Base-by-base conservation (phyloP, 495 filamentous ascomycete species). In the Lindgomyces ingoldianus region DNA sequence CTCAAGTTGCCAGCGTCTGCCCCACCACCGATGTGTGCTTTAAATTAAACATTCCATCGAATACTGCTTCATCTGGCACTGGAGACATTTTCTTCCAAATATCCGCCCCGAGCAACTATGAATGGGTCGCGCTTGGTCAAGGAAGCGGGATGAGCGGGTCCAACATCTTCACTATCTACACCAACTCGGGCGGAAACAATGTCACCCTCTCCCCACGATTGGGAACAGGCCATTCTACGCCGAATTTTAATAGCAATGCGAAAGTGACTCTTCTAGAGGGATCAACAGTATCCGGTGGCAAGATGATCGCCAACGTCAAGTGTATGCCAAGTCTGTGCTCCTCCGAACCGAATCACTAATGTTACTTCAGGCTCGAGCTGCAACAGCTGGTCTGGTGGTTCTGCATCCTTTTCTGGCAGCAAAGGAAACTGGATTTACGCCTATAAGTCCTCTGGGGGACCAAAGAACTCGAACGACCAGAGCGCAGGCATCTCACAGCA, bases 391-490 rank as follows among this genome's bases (percentile, higher is more conserved):
- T 77, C 70, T 11, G 77, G 84, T n/a, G 78, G 81, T 3, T 62
- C 62, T n/a, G 78, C 80, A 52, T 69, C 82, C 58, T 73, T 80
- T 22, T 80, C 64, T 12, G 74, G 70, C 27, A 71, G 78, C 0
- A 72, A 67, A 6, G 80, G 81, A 19, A 68, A 74, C 12, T 93
- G 89, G 84, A 88, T 96, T 64, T 87, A 80, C 69, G 87, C 87
- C 1, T 80, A 81, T 72, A 85, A 84, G 56, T 67, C 56, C 1
- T 52, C 73, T 12, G 88, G 91, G 3, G 70, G 73, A 0, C 65
- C 87, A 0, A 68, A 93, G 47, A 77, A 82, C 33, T 83, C 84
- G 11, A 77, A 81, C 11, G 79, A 79, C 54, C 44, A 67, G 2
- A 74, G 72, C 6, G 83, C 81, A 0, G 57, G 50, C 14, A 85